phyloP scores from a whole-genome alignment of 441 rosid species.

The Adansonia rubrostipa region DNA sequence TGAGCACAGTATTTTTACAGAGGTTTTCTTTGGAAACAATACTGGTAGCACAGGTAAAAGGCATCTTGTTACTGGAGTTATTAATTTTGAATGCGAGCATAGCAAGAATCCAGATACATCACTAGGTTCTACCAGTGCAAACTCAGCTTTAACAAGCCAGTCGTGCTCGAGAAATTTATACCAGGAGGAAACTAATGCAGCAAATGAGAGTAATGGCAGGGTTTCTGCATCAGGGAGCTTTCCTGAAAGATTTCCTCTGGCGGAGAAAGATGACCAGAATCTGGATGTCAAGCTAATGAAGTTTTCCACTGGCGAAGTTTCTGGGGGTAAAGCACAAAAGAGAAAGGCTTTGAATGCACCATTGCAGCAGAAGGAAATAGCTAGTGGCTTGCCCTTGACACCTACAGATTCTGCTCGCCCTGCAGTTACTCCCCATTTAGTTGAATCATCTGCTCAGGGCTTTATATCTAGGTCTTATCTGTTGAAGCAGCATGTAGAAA shows the following conservation, averaged over 20 bases:
- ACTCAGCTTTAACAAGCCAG: conserved; percentile 63
- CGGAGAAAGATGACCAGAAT: conserved; percentile 44
- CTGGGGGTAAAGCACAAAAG: conserved; percentile 35
- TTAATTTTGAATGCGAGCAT: conserved; percentile 49
- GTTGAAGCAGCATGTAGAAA: conserved; percentile 48
- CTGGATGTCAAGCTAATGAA: conserved; percentile 51
- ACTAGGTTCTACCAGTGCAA: conserved; percentile 59
- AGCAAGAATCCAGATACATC: conserved; percentile 45
- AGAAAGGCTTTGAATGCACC: conserved; percentile 35
- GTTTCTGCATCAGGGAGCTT: conserved; percentile 40
- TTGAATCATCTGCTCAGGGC: conserved; percentile 69
- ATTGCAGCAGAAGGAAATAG: conserved; percentile 29
- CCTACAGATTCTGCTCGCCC: conserved; percentile 37
- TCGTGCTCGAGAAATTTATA: conserved; percentile 44
- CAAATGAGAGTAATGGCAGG: conserved; percentile 37
- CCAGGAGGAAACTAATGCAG: conserved; percentile 41
- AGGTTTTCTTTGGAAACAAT: conserved; percentile 65
- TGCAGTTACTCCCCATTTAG: conserved; percentile 51
- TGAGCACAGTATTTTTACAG: conserved; percentile 60
- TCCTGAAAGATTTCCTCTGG: conserved; percentile 41
- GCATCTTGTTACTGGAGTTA: conserved; percentile 53
- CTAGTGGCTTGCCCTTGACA: conserved; percentile 32
- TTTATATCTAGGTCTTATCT: conserved; percentile 58
- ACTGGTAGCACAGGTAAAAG: conserved; percentile 45
- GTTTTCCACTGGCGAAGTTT: conserved; percentile 44